These are phyloP conservation scores for Triangularia setosa DNA, from an alignment of 2,329 filamentous ascomycete genomes.

Conservation along the genomic window DNA sequence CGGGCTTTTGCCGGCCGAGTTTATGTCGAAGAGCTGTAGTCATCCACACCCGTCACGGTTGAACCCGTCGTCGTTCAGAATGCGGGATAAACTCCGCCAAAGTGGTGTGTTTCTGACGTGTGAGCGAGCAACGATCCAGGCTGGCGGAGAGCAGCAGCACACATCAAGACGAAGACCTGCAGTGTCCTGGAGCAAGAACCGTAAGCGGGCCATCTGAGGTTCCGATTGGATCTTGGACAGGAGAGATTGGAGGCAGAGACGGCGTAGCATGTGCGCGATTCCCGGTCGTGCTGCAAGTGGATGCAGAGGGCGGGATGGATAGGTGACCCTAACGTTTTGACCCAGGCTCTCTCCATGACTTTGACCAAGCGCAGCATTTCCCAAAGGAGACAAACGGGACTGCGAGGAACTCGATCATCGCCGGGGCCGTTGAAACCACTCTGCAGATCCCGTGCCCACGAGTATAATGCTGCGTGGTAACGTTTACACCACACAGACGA, in stretches of 20 bases:
- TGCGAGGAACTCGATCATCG: slow-evolving; percentile 1
- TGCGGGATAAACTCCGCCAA: background rate
- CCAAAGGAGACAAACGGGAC: background rate
- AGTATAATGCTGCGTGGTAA: background rate
- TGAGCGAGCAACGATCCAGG: slow-evolving; percentile 5
- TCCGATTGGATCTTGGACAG: slow-evolving; percentile 1
- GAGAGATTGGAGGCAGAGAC: slow-evolving; percentile 1
- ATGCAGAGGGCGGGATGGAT: background rate
- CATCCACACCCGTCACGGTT: background rate
- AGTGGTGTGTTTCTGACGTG: slow-evolving; percentile 15
- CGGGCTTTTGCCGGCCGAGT: background rate
- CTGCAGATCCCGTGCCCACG: background rate
- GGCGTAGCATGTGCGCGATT: background rate
- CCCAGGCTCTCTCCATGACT: background rate
- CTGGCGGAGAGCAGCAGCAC: background rate
- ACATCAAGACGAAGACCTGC: background rate
- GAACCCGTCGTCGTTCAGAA: background rate
- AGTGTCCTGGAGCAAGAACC: background rate
- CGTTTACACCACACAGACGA: background rate
- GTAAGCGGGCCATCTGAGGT: background rate
- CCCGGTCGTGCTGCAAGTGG: slow-evolving; percentile 8
- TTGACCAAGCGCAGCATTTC: background rate
- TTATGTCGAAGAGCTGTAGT: background rate
- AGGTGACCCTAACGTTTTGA: background rate
- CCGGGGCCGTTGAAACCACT: background rate